Conservation (phyloP, 2,329 filamentous ascomycete genomes). For the Coniella lustricola region DNA sequence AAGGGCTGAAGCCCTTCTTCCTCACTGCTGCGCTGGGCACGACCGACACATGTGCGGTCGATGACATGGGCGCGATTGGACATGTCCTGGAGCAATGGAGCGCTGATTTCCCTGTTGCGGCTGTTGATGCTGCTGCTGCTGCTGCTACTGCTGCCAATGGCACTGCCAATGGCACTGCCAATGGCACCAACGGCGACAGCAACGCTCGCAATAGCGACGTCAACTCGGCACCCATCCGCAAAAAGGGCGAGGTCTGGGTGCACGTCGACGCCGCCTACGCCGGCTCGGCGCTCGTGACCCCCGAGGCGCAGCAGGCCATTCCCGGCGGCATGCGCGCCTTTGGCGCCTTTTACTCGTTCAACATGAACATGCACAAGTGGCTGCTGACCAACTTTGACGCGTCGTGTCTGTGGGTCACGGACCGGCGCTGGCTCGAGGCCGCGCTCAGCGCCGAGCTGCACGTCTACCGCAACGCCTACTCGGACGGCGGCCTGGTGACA, state of each 20-base stretch:
- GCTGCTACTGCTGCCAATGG: conserved; percentile 7
- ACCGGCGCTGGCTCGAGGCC: conserved; percentile 67
- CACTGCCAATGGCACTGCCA: neutral
- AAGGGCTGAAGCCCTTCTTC: conserved; percentile 78
- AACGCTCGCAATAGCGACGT: neutral
- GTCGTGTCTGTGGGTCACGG: conserved; percentile 72
- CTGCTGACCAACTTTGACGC: conserved; percentile 87
- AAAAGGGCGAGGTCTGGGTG: conserved; percentile 63
- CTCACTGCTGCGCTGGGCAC: conserved; percentile 79
- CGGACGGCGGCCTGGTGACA: conserved; percentile 76
- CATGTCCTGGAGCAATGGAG: conserved; percentile 33
- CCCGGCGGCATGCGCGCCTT: conserved; percentile 45
- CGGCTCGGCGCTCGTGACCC: conserved; percentile 73
- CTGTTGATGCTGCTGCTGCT: conserved; percentile 19
- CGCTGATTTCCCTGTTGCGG: conserved; percentile 15
- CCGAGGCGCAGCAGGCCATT: conserved; percentile 57
- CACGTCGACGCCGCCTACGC: conserved; percentile 94
- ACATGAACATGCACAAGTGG: conserved; percentile 98
- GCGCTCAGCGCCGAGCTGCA: conserved; percentile 72
- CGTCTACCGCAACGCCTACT: conserved; percentile 61
- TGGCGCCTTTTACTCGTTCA: conserved; percentile 73
- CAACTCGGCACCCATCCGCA: conserved; percentile 10
- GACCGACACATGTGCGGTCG: conserved; percentile 80
- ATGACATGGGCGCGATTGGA: conserved; percentile 68
- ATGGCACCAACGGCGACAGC: neutral